phyloP scores from a whole-genome alignment of 441 rosid species.

The Raphanus hybrid region DNA sequence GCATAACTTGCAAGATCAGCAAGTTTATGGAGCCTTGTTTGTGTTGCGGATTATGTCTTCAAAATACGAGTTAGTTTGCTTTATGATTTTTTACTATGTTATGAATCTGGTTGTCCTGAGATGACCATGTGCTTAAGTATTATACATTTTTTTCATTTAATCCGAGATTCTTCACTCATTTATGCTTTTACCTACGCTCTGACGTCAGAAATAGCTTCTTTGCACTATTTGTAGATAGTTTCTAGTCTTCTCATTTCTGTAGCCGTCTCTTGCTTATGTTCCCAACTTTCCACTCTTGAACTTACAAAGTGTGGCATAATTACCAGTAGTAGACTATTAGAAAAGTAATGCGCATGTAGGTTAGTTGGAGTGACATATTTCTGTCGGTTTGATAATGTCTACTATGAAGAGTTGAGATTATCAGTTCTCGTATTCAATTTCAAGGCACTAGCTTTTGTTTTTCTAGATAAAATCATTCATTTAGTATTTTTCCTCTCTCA shows the following conservation, averaged over 20 bases:
- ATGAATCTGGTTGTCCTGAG: not conserved
- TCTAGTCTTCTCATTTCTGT: not conserved
- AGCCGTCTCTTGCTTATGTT: not conserved
- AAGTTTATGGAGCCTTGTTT: slow-evolving; percentile 86
- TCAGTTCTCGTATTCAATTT: not conserved
- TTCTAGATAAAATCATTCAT: not conserved
- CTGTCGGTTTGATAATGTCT: not conserved
- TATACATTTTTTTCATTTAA: not conserved
- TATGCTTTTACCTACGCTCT: not conserved
- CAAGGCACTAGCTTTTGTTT: slow-evolving; percentile 12
- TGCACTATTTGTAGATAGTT: not conserved
- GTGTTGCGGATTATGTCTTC: slow-evolving; percentile 87
- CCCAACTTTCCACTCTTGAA: not conserved
- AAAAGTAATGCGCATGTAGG: not conserved
- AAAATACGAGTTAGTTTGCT: slow-evolving; percentile 85
- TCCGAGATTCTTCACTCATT: not conserved
- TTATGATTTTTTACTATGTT: not conserved
- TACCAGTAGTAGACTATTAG: slow-evolving; percentile 10
- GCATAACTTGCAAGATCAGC: slow-evolving; percentile 84
- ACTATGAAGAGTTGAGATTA: not conserved
- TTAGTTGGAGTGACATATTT: not conserved
- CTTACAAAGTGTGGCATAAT: slow-evolving; percentile 5
- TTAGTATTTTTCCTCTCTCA: not conserved
- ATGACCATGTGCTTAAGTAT: slow-evolving; percentile 5
- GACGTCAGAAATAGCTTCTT: not conserved